phyloP scores from a whole-genome alignment of 352 stramenopile genomes.

The Phytophthora multivora region DNA sequence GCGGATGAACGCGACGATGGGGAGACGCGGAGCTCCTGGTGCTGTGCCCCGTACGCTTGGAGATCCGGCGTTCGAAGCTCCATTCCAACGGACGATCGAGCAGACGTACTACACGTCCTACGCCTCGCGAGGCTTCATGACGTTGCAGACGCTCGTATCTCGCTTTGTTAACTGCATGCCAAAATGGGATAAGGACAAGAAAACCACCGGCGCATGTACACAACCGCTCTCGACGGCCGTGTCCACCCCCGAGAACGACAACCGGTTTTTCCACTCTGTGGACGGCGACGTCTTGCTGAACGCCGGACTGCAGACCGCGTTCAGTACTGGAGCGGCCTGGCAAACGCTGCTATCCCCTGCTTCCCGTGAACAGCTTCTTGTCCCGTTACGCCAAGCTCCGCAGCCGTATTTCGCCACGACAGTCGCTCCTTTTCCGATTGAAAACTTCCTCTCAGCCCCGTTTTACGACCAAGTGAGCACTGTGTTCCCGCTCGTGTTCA shows the following conservation, averaged over 20 bases:
- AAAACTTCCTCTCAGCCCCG: constrained; percentile 47
- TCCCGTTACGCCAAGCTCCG: constrained; percentile 47
- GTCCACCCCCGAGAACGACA: constrained; percentile 26
- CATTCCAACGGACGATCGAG: constrained; percentile 52
- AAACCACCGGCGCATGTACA: constrained; percentile 48
- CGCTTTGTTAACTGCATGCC: constrained; percentile 68
- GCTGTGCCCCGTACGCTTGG: constrained; percentile 50
- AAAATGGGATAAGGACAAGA: constrained; percentile 40
- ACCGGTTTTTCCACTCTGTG: constrained; percentile 30
- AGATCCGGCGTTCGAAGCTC: constrained; percentile 50
- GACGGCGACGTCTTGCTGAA: constrained; percentile 41
- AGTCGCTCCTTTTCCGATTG: constrained; percentile 51
- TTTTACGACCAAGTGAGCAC: constrained; percentile 74
- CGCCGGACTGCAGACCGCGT: constrained; percentile 14
- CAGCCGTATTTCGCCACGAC: constrained; percentile 46
- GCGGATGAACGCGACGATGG: constrained; percentile 63
- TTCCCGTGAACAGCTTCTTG: constrained; percentile 37
- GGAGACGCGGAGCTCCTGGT: constrained; percentile 18
- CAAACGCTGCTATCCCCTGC: constrained; percentile 1
- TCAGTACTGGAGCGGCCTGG: background rate
- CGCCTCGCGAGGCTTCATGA: constrained; percentile 59
- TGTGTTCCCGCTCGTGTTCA: constrained; percentile 86
- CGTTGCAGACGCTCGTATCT: constrained; percentile 63
- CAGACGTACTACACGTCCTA: constrained; percentile 50
- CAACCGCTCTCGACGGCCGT: constrained; percentile 43